Evolutionary conservation across 306 rosid genomes (phyloP).

Genomic region (Cucurbita pepo): DNA sequence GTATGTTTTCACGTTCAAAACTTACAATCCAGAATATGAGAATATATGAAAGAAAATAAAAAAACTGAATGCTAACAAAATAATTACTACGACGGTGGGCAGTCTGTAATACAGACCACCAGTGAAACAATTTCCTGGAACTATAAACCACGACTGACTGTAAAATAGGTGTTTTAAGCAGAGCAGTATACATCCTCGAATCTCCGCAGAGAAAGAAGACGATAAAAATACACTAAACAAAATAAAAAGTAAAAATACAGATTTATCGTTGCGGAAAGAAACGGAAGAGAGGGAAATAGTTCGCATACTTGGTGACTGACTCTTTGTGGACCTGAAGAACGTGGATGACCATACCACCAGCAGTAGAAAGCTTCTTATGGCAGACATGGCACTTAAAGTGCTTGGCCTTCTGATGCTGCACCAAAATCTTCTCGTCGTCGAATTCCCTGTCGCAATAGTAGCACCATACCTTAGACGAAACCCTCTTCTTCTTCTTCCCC

Average conservation of each 20-base stretch:
- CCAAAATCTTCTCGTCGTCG: conserved; percentile 94
- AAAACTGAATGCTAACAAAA: not conserved
- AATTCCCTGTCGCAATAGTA: conserved; percentile 97
- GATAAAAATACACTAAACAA: not conserved
- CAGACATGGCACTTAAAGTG: conserved; percentile 98
- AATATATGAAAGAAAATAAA: not conserved
- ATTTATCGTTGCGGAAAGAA: not conserved
- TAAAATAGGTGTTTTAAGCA: not conserved
- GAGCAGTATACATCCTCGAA: not conserved
- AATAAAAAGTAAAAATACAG: not conserved
- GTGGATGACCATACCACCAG: conserved; percentile 97
- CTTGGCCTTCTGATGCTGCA: conserved; percentile 98
- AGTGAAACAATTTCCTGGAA: not conserved
- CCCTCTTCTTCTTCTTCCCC: conserved; percentile 99
- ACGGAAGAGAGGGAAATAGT: not conserved
- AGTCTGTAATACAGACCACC: not conserved
- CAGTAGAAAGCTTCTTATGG: conserved; percentile 97
- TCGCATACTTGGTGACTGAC: conserved; percentile 62
- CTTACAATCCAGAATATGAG: not conserved
- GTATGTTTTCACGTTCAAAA: not conserved
- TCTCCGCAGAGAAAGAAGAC: not conserved
- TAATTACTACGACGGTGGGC: not conserved
- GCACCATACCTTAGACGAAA: conserved; percentile 91
- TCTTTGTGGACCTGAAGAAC: conserved; percentile 99
- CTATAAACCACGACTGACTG: not conserved